Base-by-base conservation (phyloP, 1,284 basidiomycete species). In the Tylopilus orsonianus region DNA sequence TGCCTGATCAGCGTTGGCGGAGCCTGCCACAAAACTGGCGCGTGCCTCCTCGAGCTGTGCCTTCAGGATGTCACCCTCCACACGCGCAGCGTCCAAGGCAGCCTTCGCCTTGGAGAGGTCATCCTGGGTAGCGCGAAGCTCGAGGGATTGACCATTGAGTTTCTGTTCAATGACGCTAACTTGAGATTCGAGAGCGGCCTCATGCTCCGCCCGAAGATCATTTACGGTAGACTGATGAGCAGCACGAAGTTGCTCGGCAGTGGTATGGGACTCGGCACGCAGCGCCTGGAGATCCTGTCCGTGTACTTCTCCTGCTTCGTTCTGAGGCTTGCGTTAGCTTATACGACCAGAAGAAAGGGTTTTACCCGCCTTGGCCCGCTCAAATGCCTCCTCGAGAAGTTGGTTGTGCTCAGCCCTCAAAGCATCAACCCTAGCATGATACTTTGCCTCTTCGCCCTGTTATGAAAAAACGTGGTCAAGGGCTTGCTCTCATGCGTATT, bases 111-210 rank as follows among this genome's bases (percentile, higher is more conserved):
- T 91, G 2, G 75, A 63, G 32, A 92, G 80, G 60, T 91, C 90
- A 52, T 91, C 88, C 58, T 84, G 80, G 0, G 90, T 89, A 8
- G 87, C 90, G 62, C 85, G 88, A 41, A 91, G 77, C 58, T 92
- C 87, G 32, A 90, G 67, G 43, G 69, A 78, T 55, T 83, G 72
- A 47, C 69, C 78, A 44, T 71, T 73, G 45, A 89, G 75, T 60
- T 80, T 76, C 69, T 90, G 87, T 65, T 86, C 80, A 18, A 85
- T 69, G 2, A 65, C 66, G 53, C 77, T 75, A 34, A 79, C 71
- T 57, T 86, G 76, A 23, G 74, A 72, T 44, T 83, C 80, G 16
- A 89, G 70, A 6, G 66, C 56, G 18, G 75, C 74, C 40, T 78
- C 71, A 53, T 90, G 85, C 48, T 88, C 84, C 1, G 74, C 70